Conservation (phyloP, 192 early-diverging fungal species). For the Coemansia sp. region DNA sequence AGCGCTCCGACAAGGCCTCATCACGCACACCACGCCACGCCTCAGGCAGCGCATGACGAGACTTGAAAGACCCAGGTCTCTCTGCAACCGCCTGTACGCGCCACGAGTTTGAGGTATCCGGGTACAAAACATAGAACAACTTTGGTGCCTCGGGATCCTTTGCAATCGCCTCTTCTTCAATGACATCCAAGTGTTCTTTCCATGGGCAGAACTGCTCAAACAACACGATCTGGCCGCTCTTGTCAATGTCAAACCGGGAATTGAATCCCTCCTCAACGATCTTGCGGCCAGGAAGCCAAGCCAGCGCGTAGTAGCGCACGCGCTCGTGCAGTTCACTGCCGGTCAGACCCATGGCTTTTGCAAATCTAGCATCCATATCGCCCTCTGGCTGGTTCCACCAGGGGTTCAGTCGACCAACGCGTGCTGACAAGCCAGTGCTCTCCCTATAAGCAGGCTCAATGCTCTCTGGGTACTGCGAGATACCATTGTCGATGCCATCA, state of each 20-base stretch:
- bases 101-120: conserved; percentile 72
- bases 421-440: conserved; percentile 74
- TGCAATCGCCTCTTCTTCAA: conserved; percentile 64
- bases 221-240: conserved; percentile 77
- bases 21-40: conserved; percentile 83
- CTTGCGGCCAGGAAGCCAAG: conserved; percentile 89
- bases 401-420: conserved; percentile 88
- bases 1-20: conserved; percentile 74
- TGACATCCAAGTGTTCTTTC: conserved; percentile 85
- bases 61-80: conserved; percentile 63
- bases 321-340: conserved; percentile 75
- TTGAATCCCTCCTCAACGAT: conserved; percentile 79
- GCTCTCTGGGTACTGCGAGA: conserved; percentile 80
- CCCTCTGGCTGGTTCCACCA: conserved; percentile 91
- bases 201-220: conserved; percentile 89
- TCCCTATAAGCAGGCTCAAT: conserved; percentile 83
- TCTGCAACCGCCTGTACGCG: conserved; percentile 74
- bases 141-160: conserved; percentile 50
- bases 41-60: conserved; percentile 80
- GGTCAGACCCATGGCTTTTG: conserved; percentile 71
- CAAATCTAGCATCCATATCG: conserved; percentile 71
- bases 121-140: conserved; percentile 79
- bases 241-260: conserved; percentile 61
- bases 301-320: conserved; percentile 68
- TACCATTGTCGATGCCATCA: conserved; percentile 93